Evolutionary conservation across 2,329 filamentous ascomycete genomes (phyloP).

Genomic region (Sporothrix euskadiensis): DNA sequence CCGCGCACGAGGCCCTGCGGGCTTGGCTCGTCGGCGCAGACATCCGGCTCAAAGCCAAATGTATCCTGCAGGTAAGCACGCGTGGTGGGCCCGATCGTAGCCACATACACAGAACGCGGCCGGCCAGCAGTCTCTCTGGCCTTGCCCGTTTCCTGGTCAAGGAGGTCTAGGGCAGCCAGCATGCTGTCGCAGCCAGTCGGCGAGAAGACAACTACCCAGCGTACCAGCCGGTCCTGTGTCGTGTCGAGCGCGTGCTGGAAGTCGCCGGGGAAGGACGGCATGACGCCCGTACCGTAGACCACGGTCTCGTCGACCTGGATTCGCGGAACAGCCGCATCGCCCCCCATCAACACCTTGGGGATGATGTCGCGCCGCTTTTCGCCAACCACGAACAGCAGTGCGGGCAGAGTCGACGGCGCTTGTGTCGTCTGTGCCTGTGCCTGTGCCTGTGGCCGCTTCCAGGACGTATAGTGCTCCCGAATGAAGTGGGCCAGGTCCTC

Average conservation of each 20-base stretch:
- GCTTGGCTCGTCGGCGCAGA: constrained; percentile 79
- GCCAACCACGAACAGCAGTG: constrained; percentile 81
- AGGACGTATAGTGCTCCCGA: constrained; percentile 66
- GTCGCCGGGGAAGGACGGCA: constrained; percentile 71
- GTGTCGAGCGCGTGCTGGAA: constrained; percentile 56
- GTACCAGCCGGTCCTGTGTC: constrained; percentile 44
- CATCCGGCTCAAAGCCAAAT: constrained; percentile 70
- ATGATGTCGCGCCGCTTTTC: constrained; percentile 90
- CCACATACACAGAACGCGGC: constrained; percentile 60
- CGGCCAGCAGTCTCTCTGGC: constrained; percentile 24
- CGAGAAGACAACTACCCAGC: constrained; percentile 78
- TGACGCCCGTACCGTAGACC: constrained; percentile 83
- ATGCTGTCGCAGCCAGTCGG: constrained; percentile 65
- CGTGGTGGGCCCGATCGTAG: constrained; percentile 93
- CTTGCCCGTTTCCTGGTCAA: constrained; percentile 49
- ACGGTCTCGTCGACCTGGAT: constrained; percentile 76
- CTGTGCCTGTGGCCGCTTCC: constrained; percentile 40
- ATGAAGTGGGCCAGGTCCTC: constrained; percentile 78
- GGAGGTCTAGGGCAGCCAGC: constrained; percentile 54
- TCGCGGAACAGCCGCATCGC: constrained; percentile 47
- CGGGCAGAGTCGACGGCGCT: constrained; percentile 55
- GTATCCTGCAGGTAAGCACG: constrained; percentile 66
- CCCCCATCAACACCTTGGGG: constrained; percentile 71
- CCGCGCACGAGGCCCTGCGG: constrained; percentile 74
- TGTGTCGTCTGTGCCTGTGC: constrained; percentile 49